A percentile compares a stretch with the other conserved stretches of the same genome.
These are phyloP conservation scores for Kwoniella sp. DNA, from an alignment of 768 basidiomycete species.

Conservation along the genomic window DNA sequence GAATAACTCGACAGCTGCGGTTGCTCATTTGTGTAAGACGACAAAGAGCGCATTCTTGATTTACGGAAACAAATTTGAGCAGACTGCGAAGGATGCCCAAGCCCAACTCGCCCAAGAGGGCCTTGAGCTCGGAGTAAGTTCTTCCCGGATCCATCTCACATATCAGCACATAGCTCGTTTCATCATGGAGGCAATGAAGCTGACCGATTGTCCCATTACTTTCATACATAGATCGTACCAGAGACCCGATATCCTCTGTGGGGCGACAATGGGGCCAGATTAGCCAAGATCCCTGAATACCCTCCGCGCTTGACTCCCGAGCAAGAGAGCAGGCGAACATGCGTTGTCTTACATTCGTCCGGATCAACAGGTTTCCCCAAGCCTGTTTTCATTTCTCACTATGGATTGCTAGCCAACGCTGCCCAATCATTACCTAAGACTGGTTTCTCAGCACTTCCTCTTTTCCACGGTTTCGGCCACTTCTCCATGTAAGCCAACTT, in stretches of 20 bases:
- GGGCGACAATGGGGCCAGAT: conserved; percentile 57
- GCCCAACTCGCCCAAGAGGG: conserved; percentile 46
- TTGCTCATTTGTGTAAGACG: conserved; percentile 59
- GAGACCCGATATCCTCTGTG: conserved; percentile 59
- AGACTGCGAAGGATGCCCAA: conserved; percentile 56
- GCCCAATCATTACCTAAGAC: conserved; percentile 39
- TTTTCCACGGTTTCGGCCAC: conserved; percentile 53
- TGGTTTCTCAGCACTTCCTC: conserved; percentile 49
- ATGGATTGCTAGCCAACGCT: conserved; percentile 41
- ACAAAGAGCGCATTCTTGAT: conserved; percentile 58
- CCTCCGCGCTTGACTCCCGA: conserved; percentile 41
- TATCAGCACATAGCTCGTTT: background rate
- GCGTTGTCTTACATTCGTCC: conserved; percentile 50
- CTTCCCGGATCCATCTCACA: background rate
- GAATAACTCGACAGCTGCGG: conserved; percentile 61
- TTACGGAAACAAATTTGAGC: conserved; percentile 56
- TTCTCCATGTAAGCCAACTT: conserved; percentile 45
- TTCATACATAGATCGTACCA: conserved; percentile 26
- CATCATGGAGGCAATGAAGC: background rate
- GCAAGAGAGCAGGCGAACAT: conserved; percentile 39
- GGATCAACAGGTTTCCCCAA: conserved; percentile 54
- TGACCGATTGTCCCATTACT: background rate
- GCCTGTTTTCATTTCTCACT: conserved; percentile 51
- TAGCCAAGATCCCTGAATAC: conserved; percentile 38
- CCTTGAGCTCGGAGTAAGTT: conserved; percentile 27